A percentile compares a stretch with the other conserved stretches of the same genome.
Evolutionary conservation across 768 basidiomycete species (phyloP).

Genomic region (Termitomyces sp.): DNA sequence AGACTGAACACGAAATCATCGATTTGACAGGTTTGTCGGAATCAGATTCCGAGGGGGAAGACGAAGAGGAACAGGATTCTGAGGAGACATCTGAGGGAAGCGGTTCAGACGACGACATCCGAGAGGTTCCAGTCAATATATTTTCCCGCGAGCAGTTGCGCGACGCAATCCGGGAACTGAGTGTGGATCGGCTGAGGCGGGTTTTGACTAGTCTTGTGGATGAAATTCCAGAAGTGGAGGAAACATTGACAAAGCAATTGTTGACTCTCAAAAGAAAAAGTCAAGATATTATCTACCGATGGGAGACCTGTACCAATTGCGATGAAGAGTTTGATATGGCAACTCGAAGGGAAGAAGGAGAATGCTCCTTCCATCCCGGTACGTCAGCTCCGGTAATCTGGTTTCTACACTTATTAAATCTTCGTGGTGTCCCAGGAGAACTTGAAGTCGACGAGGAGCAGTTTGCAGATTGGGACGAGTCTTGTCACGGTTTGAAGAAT

Average conservation of each 20-base stretch:
- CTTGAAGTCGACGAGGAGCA: slow-evolving; percentile 32
- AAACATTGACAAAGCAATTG: slow-evolving; percentile 36
- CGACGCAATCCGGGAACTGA: slow-evolving; percentile 33
- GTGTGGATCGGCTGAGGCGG: slow-evolving; percentile 38
- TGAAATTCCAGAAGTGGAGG: slow-evolving; percentile 33
- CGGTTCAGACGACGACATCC: slow-evolving; percentile 24
- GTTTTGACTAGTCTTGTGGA: slow-evolving; percentile 32
- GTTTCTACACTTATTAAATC: not conserved
- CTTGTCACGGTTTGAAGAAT: slow-evolving; percentile 42
- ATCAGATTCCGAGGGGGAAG: slow-evolving; percentile 17
- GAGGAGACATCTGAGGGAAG: slow-evolving; percentile 21
- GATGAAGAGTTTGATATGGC: slow-evolving; percentile 40
- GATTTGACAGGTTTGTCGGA: slow-evolving; percentile 38
- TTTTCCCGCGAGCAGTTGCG: slow-evolving; percentile 36
- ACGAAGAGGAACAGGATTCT: slow-evolving; percentile 12
- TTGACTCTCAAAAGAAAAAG: slow-evolving; percentile 31
- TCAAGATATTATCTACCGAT: slow-evolving; percentile 32
- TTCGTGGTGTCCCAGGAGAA: slow-evolving; percentile 23
- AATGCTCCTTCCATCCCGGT: slow-evolving; percentile 51
- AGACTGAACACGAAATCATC: slow-evolving; percentile 30
- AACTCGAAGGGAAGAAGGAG: slow-evolving; percentile 26
- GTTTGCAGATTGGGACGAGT: slow-evolving; percentile 44
- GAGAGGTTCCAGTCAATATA: slow-evolving; percentile 27
- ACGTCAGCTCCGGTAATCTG: slow-evolving; percentile 6
- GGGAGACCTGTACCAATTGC: slow-evolving; percentile 43